A percentile compares a stretch with the other conserved stretches of the same genome.
These are phyloP conservation scores for Phyllosticta citriasiana DNA, from an alignment of 2,329 filamentous ascomycete genomes.

Conservation along the genomic window DNA sequence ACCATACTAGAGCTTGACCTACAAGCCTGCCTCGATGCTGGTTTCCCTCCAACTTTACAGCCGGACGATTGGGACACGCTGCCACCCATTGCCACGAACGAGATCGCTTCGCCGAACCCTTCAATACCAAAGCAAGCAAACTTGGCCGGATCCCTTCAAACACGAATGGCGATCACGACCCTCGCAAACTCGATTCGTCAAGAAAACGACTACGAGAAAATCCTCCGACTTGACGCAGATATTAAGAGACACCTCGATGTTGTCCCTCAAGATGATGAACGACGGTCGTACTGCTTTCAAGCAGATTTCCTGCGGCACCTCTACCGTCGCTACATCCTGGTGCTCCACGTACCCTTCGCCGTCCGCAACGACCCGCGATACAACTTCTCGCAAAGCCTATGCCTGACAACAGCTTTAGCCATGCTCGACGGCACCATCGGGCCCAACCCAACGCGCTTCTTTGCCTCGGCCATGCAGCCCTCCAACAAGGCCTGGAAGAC, in stretches of 20 bases:
- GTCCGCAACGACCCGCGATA: background rate
- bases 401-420: background rate
- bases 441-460: background rate
- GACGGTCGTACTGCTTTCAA: background rate
- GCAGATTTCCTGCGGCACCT: background rate
- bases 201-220: constrained; percentile 3
- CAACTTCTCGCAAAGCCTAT: constrained; percentile 2
- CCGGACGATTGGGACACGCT: constrained; percentile 1
- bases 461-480: too few relatives aligned
- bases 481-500: too few relatives aligned
- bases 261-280: background rate
- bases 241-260: background rate
- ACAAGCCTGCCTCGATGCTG: constrained; percentile 16
- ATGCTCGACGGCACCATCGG: background rate
- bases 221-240: background rate
- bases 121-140: background rate
- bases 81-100: background rate
- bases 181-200: background rate
- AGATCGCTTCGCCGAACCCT: background rate
- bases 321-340: constrained; percentile 3
- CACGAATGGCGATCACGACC: background rate
- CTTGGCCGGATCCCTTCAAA: background rate
- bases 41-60: constrained; percentile 11
- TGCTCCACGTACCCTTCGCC: constrained; percentile 2
- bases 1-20: constrained; percentile 35